These are phyloP conservation scores for Podospora conica DNA, from an alignment of 495 filamentous ascomycete genomes.

Conservation along the genomic window DNA sequence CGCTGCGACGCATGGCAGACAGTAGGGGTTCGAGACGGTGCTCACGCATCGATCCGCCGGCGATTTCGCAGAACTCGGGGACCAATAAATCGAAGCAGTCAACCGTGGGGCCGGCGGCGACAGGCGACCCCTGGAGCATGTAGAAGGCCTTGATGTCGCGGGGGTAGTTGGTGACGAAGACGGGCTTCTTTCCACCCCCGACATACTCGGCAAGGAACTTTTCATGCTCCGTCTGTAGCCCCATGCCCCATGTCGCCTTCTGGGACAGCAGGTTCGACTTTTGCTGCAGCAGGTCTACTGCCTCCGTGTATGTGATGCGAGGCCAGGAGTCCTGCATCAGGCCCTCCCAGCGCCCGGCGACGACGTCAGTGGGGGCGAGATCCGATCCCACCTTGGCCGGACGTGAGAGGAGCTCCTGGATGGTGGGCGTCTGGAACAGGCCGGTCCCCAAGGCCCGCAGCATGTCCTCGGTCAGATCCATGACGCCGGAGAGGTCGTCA, in stretches of 20 bases:
- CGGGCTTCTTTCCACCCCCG: conserved; percentile 55
- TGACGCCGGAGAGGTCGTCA: conserved; percentile 59
- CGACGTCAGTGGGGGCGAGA: conserved; percentile 34
- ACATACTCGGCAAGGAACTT: conserved; percentile 72
- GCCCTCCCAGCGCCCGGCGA: conserved; percentile 65
- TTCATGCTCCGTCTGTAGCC: conserved; percentile 89
- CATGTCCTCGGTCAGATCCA: conserved; percentile 73
- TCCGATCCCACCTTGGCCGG: conserved; percentile 26
- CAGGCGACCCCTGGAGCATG: conserved; percentile 60
- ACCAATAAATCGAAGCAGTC: conserved; percentile 95
- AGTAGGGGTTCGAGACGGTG: conserved; percentile 67
- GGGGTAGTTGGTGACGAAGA: conserved; percentile 94
- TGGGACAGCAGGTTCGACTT: conserved; percentile 60
- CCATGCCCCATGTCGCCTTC: conserved; percentile 61
- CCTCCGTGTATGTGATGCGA: conserved; percentile 78
- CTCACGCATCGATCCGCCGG: conserved; percentile 89
- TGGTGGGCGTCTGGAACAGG: conserved; percentile 50
- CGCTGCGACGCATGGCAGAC: conserved; percentile 55
- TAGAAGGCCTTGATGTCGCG: conserved; percentile 88
- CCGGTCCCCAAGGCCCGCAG: conserved; percentile 53
- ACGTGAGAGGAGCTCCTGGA: conserved; percentile 50
- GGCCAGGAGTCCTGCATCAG: conserved; percentile 61
- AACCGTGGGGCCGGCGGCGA: conserved; percentile 52
- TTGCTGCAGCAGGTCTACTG: conserved; percentile 60
- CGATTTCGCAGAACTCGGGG: conserved; percentile 82